These are phyloP conservation scores for Tulasnella sp. DNA, from an alignment of 768 basidiomycete species.

Conservation along the genomic window DNA sequence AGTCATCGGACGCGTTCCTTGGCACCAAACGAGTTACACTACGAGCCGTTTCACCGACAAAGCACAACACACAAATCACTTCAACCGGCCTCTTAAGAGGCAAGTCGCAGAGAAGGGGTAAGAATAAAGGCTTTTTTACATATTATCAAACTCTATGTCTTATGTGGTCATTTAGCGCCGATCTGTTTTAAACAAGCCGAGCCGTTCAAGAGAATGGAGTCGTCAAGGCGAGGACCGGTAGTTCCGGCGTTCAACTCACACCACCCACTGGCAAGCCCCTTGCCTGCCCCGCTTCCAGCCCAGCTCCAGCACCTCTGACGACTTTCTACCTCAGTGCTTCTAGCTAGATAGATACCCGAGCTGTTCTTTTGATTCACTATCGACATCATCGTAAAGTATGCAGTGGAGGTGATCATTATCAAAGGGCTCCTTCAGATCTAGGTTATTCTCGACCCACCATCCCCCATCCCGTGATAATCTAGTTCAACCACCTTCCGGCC, in stretches of 20 bases:
- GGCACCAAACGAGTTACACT: not conserved
- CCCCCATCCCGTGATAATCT: not conserved
- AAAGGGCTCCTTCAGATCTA: not conserved
- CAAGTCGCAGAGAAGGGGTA: not conserved
- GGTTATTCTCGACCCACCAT: not conserved
- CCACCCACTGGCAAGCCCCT: not conserved
- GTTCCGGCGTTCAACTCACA: not conserved
- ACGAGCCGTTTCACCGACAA: not conserved
- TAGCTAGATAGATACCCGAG: not conserved
- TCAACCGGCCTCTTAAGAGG: not conserved
- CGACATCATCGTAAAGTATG: not conserved
- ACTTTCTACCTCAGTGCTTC: not conserved
- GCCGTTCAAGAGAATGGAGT: too few relatives aligned
- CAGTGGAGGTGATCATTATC: not conserved
- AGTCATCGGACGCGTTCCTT: not conserved
- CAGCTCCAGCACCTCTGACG: not conserved
- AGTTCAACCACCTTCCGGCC: not conserved
- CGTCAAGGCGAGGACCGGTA: not conserved
- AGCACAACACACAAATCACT: not conserved
- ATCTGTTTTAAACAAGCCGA: not conserved
- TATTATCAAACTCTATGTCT: not conserved
- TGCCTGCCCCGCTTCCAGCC: not conserved
- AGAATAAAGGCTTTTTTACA: not conserved
- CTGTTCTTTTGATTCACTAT: not conserved
- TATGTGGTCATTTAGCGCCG: not conserved